Percentiles rank a stretch among this genome's conserved stretches.
phyloP scores from a whole-genome alignment of 495 filamentous ascomycete species.

The Annulohypoxylon stygium region DNA sequence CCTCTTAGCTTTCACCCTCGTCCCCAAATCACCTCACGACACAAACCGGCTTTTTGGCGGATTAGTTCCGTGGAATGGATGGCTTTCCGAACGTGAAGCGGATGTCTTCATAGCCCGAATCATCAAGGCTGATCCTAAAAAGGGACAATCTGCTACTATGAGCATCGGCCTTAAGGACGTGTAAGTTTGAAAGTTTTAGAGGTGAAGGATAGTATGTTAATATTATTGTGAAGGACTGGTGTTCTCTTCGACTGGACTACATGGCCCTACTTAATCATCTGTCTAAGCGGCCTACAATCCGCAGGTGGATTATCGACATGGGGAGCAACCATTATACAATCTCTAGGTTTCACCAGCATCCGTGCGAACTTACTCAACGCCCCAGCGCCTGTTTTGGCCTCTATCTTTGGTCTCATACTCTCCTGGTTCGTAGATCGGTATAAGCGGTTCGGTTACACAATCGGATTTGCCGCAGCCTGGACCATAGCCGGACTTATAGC shows the following conservation, averaged over 20 bases:
- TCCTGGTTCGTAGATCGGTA: slow-evolving; percentile 36
- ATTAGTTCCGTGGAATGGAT: slow-evolving; percentile 34
- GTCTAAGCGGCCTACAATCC: slow-evolving; percentile 35
- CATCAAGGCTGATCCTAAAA: slow-evolving; percentile 34
- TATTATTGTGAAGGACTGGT: slow-evolving; percentile 22
- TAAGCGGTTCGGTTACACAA: slow-evolving; percentile 35
- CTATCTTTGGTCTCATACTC: slow-evolving; percentile 20
- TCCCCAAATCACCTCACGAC: slow-evolving; percentile 34
- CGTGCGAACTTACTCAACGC: slow-evolving; percentile 34
- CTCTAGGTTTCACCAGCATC: slow-evolving; percentile 36
- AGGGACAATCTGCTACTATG: slow-evolving; percentile 36
- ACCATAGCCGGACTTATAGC: slow-evolving; percentile 39
- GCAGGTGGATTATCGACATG: slow-evolving; percentile 28
- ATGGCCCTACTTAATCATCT: slow-evolving; percentile 42
- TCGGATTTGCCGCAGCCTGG: slow-evolving; percentile 33
- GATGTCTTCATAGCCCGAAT: slow-evolving; percentile 36
- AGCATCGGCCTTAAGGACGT: slow-evolving; percentile 30
- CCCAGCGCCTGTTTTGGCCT: slow-evolving; percentile 25
- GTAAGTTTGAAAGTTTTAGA: slow-evolving; percentile 9
- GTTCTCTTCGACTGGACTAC: slow-evolving; percentile 34
- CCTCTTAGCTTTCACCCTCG: slow-evolving; percentile 29
- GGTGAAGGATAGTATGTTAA: background rate
- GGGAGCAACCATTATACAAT: slow-evolving; percentile 36
- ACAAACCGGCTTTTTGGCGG: slow-evolving; percentile 35
- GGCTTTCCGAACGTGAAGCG: slow-evolving; percentile 34